Conservation (phyloP, 352 stramenopile species). For the Globisporangium mamillatum region DNA sequence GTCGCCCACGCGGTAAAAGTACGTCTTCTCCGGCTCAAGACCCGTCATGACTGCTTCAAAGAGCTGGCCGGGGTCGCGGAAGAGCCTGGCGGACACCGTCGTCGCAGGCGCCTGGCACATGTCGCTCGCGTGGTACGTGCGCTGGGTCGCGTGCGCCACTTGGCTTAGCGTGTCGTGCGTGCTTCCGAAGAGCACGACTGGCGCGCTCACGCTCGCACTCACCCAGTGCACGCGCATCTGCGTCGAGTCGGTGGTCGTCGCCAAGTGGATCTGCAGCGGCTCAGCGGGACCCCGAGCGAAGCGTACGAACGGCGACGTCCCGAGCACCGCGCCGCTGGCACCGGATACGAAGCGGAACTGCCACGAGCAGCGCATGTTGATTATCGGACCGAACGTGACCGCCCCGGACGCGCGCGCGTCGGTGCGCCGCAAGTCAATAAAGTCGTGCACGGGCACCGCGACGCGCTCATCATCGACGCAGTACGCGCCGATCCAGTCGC, state of each 20-base stretch:
- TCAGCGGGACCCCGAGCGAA: constrained; percentile 33
- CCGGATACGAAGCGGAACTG: constrained; percentile 26
- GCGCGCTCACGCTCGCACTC: constrained; percentile 34
- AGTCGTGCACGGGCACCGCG: constrained; percentile 13
- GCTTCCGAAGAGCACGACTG: constrained; percentile 38
- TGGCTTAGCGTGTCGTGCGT: constrained; percentile 16
- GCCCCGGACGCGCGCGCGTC: neutral
- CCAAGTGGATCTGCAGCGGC: constrained; percentile 23
- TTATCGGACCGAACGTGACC: constrained; percentile 20
- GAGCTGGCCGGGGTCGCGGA: constrained; percentile 17
- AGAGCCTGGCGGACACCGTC: constrained; percentile 8
- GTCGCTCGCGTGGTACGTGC: constrained; percentile 8
- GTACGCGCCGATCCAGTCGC: constrained; percentile 23
- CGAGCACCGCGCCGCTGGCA: constrained; percentile 24
- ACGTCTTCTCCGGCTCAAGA: constrained; percentile 11
- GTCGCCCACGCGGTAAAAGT: constrained; percentile 20
- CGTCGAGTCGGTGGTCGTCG: constrained; percentile 9
- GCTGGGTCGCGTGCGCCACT: constrained; percentile 4
- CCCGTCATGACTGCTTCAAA: constrained; percentile 15
- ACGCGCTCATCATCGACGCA: constrained; percentile 19
- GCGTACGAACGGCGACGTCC: constrained; percentile 27
- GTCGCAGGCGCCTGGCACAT: constrained; percentile 16
- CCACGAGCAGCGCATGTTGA: constrained; percentile 32
- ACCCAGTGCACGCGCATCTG: constrained; percentile 61
- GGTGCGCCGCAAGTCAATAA: constrained; percentile 17